These are phyloP conservation scores for Oidiodendron maius DNA, from an alignment of 495 filamentous ascomycete species.

Conservation along the genomic window DNA sequence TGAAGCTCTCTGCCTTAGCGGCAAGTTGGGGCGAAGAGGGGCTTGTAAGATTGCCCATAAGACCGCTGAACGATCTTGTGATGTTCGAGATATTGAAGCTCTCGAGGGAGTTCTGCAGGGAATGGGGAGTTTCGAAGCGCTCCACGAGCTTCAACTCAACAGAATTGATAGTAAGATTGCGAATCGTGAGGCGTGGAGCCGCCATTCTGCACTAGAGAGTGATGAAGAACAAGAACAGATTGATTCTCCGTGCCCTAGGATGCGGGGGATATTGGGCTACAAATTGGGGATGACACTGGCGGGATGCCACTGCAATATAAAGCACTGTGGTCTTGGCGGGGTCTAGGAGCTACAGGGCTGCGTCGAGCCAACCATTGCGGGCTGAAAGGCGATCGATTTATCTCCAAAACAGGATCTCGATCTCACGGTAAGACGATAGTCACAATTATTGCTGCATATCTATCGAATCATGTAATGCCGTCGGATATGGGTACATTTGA, in stretches of 20 bases:
- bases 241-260: neutral
- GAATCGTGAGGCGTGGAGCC: conserved; percentile 57
- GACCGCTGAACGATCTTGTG: conserved; percentile 44
- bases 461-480: no score
- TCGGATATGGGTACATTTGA: no score
- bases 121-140: conserved; percentile 53
- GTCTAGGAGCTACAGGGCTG: no score
- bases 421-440: no score
- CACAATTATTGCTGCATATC: no score
- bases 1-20: conserved; percentile 48
- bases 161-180: conserved; percentile 74
- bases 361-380: no score
- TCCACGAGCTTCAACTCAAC: conserved; percentile 71
- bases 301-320: no score
- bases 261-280: neutral
- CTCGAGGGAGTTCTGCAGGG: conserved; percentile 7
- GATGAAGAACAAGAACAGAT: neutral
- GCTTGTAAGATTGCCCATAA: conserved; percentile 31
- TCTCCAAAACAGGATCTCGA: no score
- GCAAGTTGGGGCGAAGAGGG: conserved; percentile 34
- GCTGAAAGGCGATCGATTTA: no score
- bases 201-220: conserved; percentile 7
- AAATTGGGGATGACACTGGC: neutral
- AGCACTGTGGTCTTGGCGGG: no score
- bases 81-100: conserved; percentile 12